Evolutionary conservation across 169 alveolate species (phyloP), one percentile per base, ranked within the genome.

Genomic region (Eimeria acervulina): DNA sequence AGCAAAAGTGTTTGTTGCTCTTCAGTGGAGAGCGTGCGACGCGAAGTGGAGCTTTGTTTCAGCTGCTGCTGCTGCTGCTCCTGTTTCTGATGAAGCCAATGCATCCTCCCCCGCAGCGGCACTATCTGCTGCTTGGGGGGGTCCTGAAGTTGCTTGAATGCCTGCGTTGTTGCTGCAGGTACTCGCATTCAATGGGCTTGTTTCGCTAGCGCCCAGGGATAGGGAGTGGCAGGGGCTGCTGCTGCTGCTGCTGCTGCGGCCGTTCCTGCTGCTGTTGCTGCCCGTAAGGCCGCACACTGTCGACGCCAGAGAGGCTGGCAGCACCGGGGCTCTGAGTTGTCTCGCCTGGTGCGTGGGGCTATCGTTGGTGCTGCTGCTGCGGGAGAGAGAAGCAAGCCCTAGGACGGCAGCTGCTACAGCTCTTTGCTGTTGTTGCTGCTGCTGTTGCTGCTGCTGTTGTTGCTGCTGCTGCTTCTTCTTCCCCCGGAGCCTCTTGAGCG

Each of bases 401-500:
- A 76, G 87, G 8, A 36, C 87, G 0, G 59, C 63, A 36, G 59
- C 87, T 1, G 87, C 87, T 0, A 42, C 87, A 15, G 87, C 87
- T 44, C 52, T 42, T 36, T 36, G 63, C 33, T 42, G 87, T 40
- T 76, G 87, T 61, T 76, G 87, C 61, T 76, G 87, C 61, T 76
- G 87, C 87, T 76, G 87, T 61, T 76, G 87, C 87, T 76, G 87
- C 36, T 21, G 51, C 61, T 76, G 87, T 61, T 76, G 87, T 31
- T 51, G 59, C 59, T 51, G 59, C 2, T 51, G 59, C 59, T 51
- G 59, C 59, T 76, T 76, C 87, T 42, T 36, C 87, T 76, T 76
- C 74, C 85, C 83, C 70, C 70, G 83, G n/a, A 88, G 94, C 44
- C 94, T 52, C 85, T 88, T 88, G 31, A 88, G 68, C 26, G 94